Evolutionary conservation across 2,329 filamentous ascomycete species (phyloP).

Genomic region (Huntiella moniliformis): DNA sequence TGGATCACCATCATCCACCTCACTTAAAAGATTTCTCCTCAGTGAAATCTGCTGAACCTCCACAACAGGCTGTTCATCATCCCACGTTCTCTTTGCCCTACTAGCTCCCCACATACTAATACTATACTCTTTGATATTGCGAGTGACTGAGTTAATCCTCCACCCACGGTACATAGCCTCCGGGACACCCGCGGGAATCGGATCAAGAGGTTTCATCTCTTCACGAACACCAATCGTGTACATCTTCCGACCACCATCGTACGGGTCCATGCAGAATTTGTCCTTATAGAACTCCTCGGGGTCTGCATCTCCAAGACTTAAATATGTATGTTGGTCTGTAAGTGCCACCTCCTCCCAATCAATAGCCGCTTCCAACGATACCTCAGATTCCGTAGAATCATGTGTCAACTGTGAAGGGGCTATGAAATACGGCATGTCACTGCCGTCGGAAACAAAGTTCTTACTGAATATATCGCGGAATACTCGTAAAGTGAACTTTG

Average conservation of each 20-base stretch:
- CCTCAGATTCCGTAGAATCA: background rate
- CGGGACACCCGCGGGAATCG: conserved; percentile 38
- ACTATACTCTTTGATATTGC: conserved; percentile 67
- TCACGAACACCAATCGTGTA: conserved; percentile 33
- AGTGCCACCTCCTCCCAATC: conserved; percentile 41
- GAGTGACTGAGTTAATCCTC: conserved; percentile 18
- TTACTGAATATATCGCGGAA: conserved; percentile 87
- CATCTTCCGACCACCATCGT: conserved; percentile 45
- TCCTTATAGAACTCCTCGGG: conserved; percentile 31
- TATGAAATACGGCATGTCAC: conserved; percentile 66
- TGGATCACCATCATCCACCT: conserved; percentile 34
- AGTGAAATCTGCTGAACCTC: conserved; percentile 54
- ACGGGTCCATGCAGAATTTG: conserved; percentile 38
- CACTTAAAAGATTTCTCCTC: conserved; percentile 69
- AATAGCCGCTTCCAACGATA: conserved; percentile 21
- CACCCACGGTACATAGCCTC: conserved; percentile 27
- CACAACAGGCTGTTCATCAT: conserved; percentile 61
- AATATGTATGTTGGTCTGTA: conserved; percentile 19
- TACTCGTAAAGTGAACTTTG: conserved; percentile 52
- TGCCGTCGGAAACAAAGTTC: conserved; percentile 42
- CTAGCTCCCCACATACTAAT: conserved; percentile 51
- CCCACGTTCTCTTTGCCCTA: conserved; percentile 33
- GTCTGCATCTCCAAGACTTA: conserved; percentile 21
- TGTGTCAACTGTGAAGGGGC: conserved; percentile 33
- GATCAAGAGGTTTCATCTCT: conserved; percentile 43